Evolutionary conservation across 2,329 filamentous ascomycete genomes (phyloP).

Genomic region (Tolypocladium nubicola): DNA sequence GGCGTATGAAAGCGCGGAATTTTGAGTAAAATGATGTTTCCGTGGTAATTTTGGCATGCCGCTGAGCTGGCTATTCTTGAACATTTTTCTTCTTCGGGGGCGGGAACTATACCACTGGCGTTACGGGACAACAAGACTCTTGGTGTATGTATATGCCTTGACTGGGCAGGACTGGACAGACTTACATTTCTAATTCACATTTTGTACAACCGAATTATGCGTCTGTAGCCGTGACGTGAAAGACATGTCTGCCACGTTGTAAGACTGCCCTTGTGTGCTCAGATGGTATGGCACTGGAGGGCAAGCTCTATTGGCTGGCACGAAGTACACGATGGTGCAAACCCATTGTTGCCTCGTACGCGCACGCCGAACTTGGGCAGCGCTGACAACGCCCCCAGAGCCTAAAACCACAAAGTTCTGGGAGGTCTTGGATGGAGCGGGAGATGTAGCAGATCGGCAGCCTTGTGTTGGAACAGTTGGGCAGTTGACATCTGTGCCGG

Average conservation of each 20-base stretch:
- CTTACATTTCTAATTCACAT: not conserved
- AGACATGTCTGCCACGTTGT: too few species aligned
- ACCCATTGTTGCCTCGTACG: not conserved
- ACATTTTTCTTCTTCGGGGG: not conserved
- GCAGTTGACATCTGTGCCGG: too few species aligned
- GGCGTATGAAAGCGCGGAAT: not conserved
- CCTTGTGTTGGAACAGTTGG: too few species aligned
- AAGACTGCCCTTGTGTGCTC: not conserved
- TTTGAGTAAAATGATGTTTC: not conserved
- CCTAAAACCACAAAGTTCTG: not conserved
- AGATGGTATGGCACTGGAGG: too few species aligned
- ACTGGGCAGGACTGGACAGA: not conserved
- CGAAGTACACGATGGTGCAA: not conserved
- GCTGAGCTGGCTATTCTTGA: slow-evolving; percentile 1
- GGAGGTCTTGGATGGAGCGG: not conserved
- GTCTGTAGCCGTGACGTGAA: not conserved
- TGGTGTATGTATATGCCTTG: slow-evolving; percentile 1
- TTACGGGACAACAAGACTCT: slow-evolving; percentile 2
- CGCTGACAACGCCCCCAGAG: not conserved
- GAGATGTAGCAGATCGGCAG: not conserved
- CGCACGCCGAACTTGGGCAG: not conserved
- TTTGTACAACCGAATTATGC: not conserved
- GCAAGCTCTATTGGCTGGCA: not conserved
- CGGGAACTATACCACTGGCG: slow-evolving; percentile 9
- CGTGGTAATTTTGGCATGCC: not conserved